Conservation (phyloP, 106 monocot species). For the Acorus gramineus region DNA sequence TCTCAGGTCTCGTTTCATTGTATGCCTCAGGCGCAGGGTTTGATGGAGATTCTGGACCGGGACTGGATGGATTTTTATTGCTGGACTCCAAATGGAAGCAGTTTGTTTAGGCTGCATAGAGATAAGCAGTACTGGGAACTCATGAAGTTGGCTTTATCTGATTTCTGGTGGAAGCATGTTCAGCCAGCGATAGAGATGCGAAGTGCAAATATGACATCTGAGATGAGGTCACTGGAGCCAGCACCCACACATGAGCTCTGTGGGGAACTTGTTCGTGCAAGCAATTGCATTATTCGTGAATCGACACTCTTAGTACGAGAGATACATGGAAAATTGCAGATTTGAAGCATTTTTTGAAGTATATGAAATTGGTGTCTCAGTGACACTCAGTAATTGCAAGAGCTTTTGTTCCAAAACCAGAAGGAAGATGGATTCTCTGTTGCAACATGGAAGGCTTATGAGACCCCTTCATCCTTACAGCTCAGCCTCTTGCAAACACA, state of each 20-base stretch:
- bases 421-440: too few species aligned
- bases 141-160: slow-evolving; percentile 14
- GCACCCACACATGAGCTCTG: slow-evolving; percentile 14
- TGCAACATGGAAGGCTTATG: too few species aligned
- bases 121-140: slow-evolving; percentile 11
- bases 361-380: too few species aligned
- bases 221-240: slow-evolving; percentile 15
- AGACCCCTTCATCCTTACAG: too few species aligned
- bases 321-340: slow-evolving; percentile 9
- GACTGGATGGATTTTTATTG: slow-evolving; percentile 29
- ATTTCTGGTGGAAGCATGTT: slow-evolving; percentile 36
- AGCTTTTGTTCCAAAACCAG: too few species aligned
- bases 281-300: slow-evolving; percentile 2
- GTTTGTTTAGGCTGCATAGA: slow-evolving; percentile 19
- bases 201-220: background rate
- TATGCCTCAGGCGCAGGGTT: slow-evolving; percentile 27
- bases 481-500: too few species aligned
- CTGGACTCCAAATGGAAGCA: slow-evolving; percentile 31
- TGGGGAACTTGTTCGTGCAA: slow-evolving; percentile 13
- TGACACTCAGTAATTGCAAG: too few species aligned
- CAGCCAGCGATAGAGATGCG: slow-evolving; percentile 18
- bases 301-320: slow-evolving; percentile 8
- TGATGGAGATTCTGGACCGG: slow-evolving; percentile 21
- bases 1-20: slow-evolving; percentile 14
- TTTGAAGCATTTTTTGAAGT: background rate